A percentile compares a stretch with the other conserved stretches of the same genome.
Evolutionary conservation across 805 yeast genomes (phyloP).

Genomic region (Wickerhamiella nectarea): DNA sequence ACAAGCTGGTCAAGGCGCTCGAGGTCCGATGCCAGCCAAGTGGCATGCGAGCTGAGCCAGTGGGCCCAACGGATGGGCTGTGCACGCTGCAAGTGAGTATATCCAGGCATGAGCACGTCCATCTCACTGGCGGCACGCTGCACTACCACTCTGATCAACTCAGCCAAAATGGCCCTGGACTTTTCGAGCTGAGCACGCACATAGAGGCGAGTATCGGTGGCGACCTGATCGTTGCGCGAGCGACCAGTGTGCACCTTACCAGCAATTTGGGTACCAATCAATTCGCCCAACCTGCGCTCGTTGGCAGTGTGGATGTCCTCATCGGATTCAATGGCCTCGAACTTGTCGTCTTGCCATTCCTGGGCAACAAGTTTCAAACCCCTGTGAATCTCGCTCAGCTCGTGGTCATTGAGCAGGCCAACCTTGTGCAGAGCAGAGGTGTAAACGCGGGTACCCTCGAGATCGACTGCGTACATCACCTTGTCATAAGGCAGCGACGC

Average conservation of each 20-base stretch:
- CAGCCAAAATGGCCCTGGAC: slow-evolving; percentile 43
- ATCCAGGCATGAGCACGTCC: slow-evolving; percentile 94
- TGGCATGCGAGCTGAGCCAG: slow-evolving; percentile 89
- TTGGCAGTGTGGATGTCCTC: slow-evolving; percentile 99
- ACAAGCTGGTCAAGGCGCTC: slow-evolving; percentile 70
- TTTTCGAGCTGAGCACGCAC: slow-evolving; percentile 62
- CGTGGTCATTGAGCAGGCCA: slow-evolving; percentile 59
- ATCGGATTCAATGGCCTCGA: slow-evolving; percentile 74
- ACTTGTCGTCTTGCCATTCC: slow-evolving; percentile 67
- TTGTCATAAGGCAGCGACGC: slow-evolving; percentile 94
- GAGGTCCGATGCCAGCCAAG: slow-evolving; percentile 84
- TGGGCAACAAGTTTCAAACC: slow-evolving; percentile 58
- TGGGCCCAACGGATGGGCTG: slow-evolving; percentile 99
- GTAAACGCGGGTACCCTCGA: slow-evolving; percentile 87
- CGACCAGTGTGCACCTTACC: slow-evolving; percentile 99
- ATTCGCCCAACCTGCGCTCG: slow-evolving; percentile 92
- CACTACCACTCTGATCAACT: slow-evolving; percentile 52
- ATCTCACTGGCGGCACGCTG: slow-evolving; percentile 75
- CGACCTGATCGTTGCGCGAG: slow-evolving; percentile 96
- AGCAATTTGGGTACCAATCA: slow-evolving; percentile 83
- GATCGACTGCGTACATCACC: slow-evolving; percentile 86
- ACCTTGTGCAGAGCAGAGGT: slow-evolving; percentile 74
- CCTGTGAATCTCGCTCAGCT: slow-evolving; percentile 64
- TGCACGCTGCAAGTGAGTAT: slow-evolving; percentile 95
- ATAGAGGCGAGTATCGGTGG: slow-evolving; percentile 94